Evolutionary conservation across 305 asterid genomes (phyloP).

Genomic region (Plantago lanceolata): DNA sequence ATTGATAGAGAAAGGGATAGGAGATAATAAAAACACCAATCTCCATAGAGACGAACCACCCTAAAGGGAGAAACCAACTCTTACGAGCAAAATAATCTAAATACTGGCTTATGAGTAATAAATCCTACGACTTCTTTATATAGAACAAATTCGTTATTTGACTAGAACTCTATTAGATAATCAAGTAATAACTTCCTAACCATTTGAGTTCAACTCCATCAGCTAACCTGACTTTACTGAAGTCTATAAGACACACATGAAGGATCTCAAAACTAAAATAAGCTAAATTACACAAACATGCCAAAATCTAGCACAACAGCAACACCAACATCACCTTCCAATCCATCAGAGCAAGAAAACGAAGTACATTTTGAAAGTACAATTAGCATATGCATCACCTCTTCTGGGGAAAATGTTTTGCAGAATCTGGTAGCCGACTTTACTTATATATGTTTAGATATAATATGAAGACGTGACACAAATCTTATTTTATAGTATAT

Average conservation of each 20-base stretch:
- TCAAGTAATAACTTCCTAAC: too few relatives aligned
- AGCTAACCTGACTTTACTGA: too few relatives aligned
- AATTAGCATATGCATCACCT: too few relatives aligned
- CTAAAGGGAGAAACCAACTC: too few relatives aligned
- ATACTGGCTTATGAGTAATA: too few relatives aligned
- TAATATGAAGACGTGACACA: not conserved
- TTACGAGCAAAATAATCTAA: too few relatives aligned
- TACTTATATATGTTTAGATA: not conserved
- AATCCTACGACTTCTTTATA: too few relatives aligned
- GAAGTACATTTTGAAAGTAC: not conserved
- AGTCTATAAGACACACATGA: not conserved
- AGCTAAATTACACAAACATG: not conserved
- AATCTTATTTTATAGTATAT: not conserved
- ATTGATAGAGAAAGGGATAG: slow-evolving; percentile 21
- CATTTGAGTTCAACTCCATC: not conserved
- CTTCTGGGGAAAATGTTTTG: not conserved
- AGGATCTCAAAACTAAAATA: not conserved
- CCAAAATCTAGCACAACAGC: not conserved
- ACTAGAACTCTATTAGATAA: too few relatives aligned
- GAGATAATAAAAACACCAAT: too few relatives aligned
- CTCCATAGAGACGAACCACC: too few relatives aligned
- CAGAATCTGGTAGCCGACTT: not conserved
- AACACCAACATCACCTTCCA: not conserved
- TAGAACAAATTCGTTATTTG: too few relatives aligned
- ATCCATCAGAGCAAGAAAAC: not conserved